Percentiles rank a stretch among this genome's conserved stretches.
These are phyloP conservation scores for Athelia psychrophila DNA, from an alignment of 1,284 basidiomycete genomes.

Conservation along the genomic window DNA sequence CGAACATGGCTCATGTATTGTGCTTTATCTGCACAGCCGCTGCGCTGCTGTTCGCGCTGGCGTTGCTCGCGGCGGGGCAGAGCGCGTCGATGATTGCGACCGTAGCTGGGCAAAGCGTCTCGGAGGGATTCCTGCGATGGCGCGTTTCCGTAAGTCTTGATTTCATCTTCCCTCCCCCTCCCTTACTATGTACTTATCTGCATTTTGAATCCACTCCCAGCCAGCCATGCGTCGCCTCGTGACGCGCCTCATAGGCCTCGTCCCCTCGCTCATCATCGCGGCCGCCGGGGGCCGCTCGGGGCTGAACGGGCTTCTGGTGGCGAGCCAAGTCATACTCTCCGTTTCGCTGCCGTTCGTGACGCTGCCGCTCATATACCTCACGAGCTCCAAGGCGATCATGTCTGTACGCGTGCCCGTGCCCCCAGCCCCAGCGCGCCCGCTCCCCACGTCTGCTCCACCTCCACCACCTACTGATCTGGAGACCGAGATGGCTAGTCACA, in stretches of 20 bases:
- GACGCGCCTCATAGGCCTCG: slow-evolving; percentile 71
- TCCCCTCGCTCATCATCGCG: slow-evolving; percentile 73
- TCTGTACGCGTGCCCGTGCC: slow-evolving; percentile 29
- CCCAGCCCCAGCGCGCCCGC: too few relatives aligned
- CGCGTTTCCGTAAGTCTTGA: slow-evolving; percentile 54
- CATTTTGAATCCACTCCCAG: slow-evolving; percentile 29
- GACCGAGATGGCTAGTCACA: too few relatives aligned
- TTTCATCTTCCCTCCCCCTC: background rate
- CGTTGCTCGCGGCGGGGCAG: slow-evolving; percentile 78
- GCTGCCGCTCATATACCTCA: slow-evolving; percentile 66
- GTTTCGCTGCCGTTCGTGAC: slow-evolving; percentile 79
- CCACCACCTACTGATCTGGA: too few relatives aligned
- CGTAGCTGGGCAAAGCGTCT: slow-evolving; percentile 79
- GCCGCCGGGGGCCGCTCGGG: slow-evolving; percentile 63
- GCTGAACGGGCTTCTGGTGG: slow-evolving; percentile 72
- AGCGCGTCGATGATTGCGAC: slow-evolving; percentile 83
- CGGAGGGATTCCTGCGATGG: slow-evolving; percentile 87
- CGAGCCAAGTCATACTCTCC: slow-evolving; percentile 74
- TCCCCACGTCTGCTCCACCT: too few relatives aligned
- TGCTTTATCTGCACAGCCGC: slow-evolving; percentile 43
- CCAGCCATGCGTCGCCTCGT: slow-evolving; percentile 71
- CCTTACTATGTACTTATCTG: too few relatives aligned
- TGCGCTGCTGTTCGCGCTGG: slow-evolving; percentile 74
- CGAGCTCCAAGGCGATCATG: slow-evolving; percentile 58
- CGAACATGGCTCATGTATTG: too few relatives aligned